Evolutionary conservation across 495 filamentous ascomycete genomes (phyloP).

Genomic region (Xylaria venustula): DNA sequence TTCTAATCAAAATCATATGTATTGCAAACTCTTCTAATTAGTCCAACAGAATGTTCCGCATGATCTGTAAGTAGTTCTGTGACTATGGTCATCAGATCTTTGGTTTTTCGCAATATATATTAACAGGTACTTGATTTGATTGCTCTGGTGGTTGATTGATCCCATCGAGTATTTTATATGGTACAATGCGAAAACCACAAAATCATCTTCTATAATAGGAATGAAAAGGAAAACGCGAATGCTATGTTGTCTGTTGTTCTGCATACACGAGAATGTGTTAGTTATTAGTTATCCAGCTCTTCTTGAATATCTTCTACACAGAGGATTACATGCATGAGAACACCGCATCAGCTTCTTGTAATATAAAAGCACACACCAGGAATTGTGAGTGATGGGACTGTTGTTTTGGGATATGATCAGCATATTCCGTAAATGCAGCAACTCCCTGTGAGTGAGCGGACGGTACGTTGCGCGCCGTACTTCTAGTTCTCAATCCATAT

Average conservation of each 20-base stretch:
- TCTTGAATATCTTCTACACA: not conserved
- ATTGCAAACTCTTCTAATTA: not conserved
- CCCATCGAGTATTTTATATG: not conserved
- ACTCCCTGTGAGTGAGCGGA: no score
- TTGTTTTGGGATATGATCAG: no score
- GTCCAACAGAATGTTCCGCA: slow-evolving; percentile 8
- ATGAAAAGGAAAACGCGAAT: not conserved
- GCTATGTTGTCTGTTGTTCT: not conserved
- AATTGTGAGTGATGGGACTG: no score
- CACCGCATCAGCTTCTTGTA: no score
- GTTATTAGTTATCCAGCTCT: not conserved
- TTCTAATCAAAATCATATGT: not conserved
- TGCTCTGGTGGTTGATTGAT: not conserved
- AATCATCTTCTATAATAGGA: not conserved
- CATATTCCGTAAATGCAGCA: no score
- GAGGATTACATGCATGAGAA: no score
- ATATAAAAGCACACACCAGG: no score
- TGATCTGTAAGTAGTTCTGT: slow-evolving; percentile 7
- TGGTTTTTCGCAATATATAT: not conserved
- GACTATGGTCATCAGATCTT: not conserved
- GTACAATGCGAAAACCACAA: not conserved
- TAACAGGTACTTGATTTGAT: not conserved
- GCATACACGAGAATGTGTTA: not conserved
- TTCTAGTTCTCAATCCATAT: no score
- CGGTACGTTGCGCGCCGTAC: not conserved